A percentile compares a stretch with the other conserved stretches of the same genome.
Evolutionary conservation across 225 moss, liverwort and hornwort species (phyloP).

Genomic region (Ulota crispa): DNA sequence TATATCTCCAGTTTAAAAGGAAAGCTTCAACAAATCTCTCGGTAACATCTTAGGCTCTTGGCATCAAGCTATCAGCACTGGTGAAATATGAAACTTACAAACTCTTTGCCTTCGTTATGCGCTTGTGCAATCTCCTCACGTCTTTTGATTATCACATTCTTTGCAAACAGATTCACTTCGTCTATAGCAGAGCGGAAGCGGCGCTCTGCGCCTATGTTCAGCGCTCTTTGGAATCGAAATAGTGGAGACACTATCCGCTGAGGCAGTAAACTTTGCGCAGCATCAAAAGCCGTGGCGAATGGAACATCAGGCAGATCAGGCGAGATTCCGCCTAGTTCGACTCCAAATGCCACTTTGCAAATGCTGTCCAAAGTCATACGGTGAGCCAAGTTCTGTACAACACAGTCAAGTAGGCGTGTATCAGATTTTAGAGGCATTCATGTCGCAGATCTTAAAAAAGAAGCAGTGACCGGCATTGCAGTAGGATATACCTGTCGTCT

Average conservation of each 20-base stretch:
- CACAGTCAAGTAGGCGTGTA: neutral
- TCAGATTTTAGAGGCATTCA: neutral
- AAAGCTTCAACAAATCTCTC: neutral
- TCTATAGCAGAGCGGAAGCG: constrained; percentile 14
- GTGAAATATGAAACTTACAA: constrained; percentile 20
- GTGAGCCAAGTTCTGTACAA: constrained; percentile 42
- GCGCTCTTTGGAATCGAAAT: constrained; percentile 49
- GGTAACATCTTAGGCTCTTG: neutral
- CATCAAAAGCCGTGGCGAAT: constrained; percentile 76
- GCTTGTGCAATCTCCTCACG: constrained; percentile 52
- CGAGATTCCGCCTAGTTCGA: constrained; percentile 64
- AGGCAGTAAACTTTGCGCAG: constrained; percentile 39
- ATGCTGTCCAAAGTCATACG: constrained; percentile 82
- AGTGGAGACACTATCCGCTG: constrained; percentile 46
- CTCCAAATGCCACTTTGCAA: constrained; percentile 84
- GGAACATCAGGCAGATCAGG: constrained; percentile 61
- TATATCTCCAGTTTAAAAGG: neutral
- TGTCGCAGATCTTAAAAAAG: neutral
- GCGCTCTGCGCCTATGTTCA: constrained; percentile 71
- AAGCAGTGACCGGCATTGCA: neutral
- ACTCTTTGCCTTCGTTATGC: constrained; percentile 20
- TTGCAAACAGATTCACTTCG: constrained; percentile 56
- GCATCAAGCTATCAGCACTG: neutral
- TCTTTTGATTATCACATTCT: constrained; percentile 54
- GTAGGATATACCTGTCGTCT: neutral